These are phyloP conservation scores for Diaporthe destruens DNA, from an alignment of 2,329 filamentous ascomycete genomes.

Conservation along the genomic window DNA sequence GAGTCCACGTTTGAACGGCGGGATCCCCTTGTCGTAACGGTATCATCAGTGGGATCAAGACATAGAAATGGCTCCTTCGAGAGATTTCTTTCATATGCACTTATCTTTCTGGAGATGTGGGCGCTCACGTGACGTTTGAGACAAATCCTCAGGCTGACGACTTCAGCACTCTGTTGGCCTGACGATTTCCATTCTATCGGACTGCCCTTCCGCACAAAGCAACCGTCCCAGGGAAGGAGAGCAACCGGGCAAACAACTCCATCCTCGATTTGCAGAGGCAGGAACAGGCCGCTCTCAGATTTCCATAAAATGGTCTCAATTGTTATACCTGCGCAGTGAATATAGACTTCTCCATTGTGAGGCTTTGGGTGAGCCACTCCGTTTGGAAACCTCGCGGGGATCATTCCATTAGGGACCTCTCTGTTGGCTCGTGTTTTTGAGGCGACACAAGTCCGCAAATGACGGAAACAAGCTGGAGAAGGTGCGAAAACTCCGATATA, in stretches of 20 bases:
- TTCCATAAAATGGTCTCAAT: neutral
- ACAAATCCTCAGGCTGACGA: neutral
- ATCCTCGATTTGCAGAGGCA: neutral
- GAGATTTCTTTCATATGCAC: neutral
- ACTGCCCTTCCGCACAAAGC: neutral
- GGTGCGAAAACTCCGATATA: slow-evolving; percentile 23
- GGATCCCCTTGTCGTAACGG: neutral
- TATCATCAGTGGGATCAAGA: neutral
- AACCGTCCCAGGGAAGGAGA: neutral
- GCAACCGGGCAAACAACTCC: neutral
- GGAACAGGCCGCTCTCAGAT: neutral
- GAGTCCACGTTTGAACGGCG: neutral
- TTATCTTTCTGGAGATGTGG: neutral
- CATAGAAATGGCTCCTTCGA: neutral
- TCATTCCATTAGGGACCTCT: too few species aligned
- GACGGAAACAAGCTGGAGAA: slow-evolving; percentile 13
- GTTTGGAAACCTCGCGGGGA: too few species aligned
- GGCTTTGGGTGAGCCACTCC: too few species aligned
- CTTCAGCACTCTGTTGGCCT: neutral
- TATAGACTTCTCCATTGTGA: neutral
- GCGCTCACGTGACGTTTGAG: neutral
- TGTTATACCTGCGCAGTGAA: neutral
- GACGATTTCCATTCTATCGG: neutral
- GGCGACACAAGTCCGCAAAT: neutral
- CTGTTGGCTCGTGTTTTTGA: neutral